Conservation (phyloP, 768 basidiomycete species). For the Cystobasidiopsis lactophilus region DNA sequence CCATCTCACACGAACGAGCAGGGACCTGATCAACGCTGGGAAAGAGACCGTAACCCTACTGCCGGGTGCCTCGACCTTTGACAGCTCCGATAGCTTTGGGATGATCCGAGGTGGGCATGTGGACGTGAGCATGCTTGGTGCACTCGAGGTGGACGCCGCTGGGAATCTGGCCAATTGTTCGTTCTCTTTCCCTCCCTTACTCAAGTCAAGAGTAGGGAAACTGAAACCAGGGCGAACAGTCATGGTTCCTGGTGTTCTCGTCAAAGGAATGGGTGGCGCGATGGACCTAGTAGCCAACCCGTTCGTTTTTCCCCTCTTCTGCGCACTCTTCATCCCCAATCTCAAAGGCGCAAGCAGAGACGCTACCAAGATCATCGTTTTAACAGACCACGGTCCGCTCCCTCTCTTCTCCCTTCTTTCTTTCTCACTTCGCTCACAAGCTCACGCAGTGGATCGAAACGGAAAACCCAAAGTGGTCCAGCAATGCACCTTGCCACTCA, state of each 20-base stretch:
- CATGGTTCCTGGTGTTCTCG: constrained; percentile 75
- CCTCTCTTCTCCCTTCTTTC: too few species aligned
- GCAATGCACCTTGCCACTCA: constrained; percentile 61
- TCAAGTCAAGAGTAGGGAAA: neutral
- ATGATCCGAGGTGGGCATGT: constrained; percentile 97
- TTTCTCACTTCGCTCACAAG: constrained; percentile 39
- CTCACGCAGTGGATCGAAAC: constrained; percentile 61
- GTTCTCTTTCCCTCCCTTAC: neutral
- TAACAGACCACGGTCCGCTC: too few species aligned
- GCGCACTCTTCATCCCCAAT: neutral
- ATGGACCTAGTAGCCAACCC: constrained; percentile 39
- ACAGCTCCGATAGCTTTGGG: constrained; percentile 80
- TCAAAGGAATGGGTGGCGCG: constrained; percentile 68
- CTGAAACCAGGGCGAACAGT: neutral
- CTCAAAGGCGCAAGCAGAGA: constrained; percentile 57
- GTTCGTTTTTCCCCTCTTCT: too few species aligned
- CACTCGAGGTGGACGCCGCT: constrained; percentile 80
- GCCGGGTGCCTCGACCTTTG: constrained; percentile 77
- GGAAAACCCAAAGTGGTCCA: constrained; percentile 66
- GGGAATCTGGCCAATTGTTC: constrained; percentile 76
- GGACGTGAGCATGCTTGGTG: constrained; percentile 77
- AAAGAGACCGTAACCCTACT: constrained; percentile 88
- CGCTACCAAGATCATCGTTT: constrained; percentile 50
- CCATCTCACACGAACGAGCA: constrained; percentile 22
- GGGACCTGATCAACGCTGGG: constrained; percentile 76